Evolutionary conservation across 2,329 filamentous ascomycete species (phyloP).

Genomic region (Sclerotinia borealis): DNA sequence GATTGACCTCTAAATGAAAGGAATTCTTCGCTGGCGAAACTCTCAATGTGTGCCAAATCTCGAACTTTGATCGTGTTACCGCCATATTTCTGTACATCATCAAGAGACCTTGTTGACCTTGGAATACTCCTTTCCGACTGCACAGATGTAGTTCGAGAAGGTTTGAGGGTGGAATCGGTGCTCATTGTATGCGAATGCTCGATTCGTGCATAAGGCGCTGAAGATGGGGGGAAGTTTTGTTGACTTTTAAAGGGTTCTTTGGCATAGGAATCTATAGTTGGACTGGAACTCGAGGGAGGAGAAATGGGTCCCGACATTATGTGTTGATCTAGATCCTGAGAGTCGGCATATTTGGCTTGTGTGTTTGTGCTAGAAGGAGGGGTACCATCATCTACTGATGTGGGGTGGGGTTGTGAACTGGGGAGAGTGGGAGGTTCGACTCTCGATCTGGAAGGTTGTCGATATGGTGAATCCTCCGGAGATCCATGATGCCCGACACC

Average conservation of each 20-base stretch:
- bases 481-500: constrained; percentile 38
- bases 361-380: constrained; percentile 23
- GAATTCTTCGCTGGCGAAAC: constrained; percentile 73
- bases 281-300: constrained; percentile 29
- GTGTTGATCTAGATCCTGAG: constrained; percentile 12
- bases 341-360: constrained; percentile 14
- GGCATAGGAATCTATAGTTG: constrained; percentile 19
- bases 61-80: constrained; percentile 65
- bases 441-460: constrained; percentile 26
- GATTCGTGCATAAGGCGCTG: constrained; percentile 14
- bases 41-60: constrained; percentile 86
- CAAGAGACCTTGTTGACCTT: constrained; percentile 31
- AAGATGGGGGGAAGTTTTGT: constrained; percentile 21
- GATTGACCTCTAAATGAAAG: constrained; percentile 47
- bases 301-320: constrained; percentile 22
- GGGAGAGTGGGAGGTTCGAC: constrained; percentile 26
- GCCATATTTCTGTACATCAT: constrained; percentile 35
- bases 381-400: constrained; percentile 17
- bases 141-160: neutral
- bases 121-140: constrained; percentile 13
- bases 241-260: constrained; percentile 28
- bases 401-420: constrained; percentile 26
- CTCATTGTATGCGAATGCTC: constrained; percentile 9
- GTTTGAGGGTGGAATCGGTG: neutral
- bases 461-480: constrained; percentile 38